Conservation (phyloP, 2,329 filamentous ascomycete species). For the Pyricularia pennisetigena region DNA sequence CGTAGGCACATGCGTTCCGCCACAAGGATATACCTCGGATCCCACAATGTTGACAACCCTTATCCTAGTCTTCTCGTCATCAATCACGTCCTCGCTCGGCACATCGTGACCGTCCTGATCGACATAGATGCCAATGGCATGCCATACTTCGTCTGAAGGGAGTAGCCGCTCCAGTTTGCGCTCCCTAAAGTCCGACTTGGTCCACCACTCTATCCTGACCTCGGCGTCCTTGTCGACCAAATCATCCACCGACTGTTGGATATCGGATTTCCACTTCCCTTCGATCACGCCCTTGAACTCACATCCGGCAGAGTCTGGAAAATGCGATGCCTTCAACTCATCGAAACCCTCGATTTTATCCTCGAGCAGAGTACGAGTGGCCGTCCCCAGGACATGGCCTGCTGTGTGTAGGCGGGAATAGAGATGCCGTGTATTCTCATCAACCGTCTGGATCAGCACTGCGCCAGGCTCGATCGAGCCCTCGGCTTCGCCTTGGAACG, state of each 20-base stretch:
- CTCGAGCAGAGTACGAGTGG: constrained; percentile 49
- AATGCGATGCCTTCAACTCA: constrained; percentile 64
- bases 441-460: constrained; percentile 44
- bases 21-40: constrained; percentile 62
- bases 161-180: constrained; percentile 45
- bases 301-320: constrained; percentile 55
- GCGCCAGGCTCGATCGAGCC: constrained; percentile 29
- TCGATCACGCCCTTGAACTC: constrained; percentile 62
- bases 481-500: constrained; percentile 26
- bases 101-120: constrained; percentile 29
- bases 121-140: background rate
- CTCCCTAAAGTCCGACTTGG: constrained; percentile 47
- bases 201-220: constrained; percentile 59
- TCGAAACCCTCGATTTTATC: constrained; percentile 42
- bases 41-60: constrained; percentile 61
- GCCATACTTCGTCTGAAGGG: constrained; percentile 17
- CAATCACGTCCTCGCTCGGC: constrained; percentile 26
- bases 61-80: constrained; percentile 29
- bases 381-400: constrained; percentile 61
- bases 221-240: constrained; percentile 45
- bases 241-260: constrained; percentile 52
- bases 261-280: constrained; percentile 48
- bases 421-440: constrained; percentile 47
- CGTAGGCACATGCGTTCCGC: constrained; percentile 60
- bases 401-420: constrained; percentile 65